Evolutionary conservation across 768 basidiomycete genomes (phyloP).

Genomic region (Termitomyces sp.): DNA sequence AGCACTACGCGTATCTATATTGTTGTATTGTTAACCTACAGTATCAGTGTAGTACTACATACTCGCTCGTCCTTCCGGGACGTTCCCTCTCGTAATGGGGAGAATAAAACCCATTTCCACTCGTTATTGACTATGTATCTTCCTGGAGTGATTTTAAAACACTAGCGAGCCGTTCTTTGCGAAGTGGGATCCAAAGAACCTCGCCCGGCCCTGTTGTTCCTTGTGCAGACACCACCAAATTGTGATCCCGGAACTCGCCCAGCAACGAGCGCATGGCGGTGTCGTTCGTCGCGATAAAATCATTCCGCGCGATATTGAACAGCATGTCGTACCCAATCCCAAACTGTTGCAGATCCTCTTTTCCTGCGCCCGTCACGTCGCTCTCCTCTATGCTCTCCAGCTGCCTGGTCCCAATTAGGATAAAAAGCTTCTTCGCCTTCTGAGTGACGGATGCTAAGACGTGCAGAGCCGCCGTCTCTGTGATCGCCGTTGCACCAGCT

Average conservation of each 20-base stretch:
- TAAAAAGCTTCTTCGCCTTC: conserved; percentile 83
- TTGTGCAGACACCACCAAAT: conserved; percentile 61
- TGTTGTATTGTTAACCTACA: conserved; percentile 23
- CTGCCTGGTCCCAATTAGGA: conserved; percentile 66
- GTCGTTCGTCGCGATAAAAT: conserved; percentile 89
- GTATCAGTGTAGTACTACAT: conserved; percentile 19
- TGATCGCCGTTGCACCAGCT: conserved; percentile 43
- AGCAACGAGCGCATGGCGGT: conserved; percentile 78
- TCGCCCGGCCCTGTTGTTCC: conserved; percentile 49
- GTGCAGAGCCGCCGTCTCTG: conserved; percentile 76
- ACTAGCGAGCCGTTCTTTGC: conserved; percentile 66
- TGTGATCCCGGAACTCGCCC: conserved; percentile 91
- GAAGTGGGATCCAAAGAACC: conserved; percentile 84
- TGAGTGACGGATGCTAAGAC: conserved; percentile 86
- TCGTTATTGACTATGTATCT: conserved; percentile 5
- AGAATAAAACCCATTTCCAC: conserved; percentile 13
- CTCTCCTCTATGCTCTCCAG: conserved; percentile 57
- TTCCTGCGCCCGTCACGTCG: conserved; percentile 20
- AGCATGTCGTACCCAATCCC: conserved; percentile 66
- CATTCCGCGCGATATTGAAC: conserved; percentile 72
- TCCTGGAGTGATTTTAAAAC: conserved; percentile 34
- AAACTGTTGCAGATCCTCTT: conserved; percentile 47
- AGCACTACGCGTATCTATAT: conserved; percentile 23
- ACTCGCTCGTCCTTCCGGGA: conserved; percentile 1
- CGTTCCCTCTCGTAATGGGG: conserved; percentile 9